Base-by-base conservation (phyloP, 192 early-diverging fungal species). In the Dissophora globulifera region DNA sequence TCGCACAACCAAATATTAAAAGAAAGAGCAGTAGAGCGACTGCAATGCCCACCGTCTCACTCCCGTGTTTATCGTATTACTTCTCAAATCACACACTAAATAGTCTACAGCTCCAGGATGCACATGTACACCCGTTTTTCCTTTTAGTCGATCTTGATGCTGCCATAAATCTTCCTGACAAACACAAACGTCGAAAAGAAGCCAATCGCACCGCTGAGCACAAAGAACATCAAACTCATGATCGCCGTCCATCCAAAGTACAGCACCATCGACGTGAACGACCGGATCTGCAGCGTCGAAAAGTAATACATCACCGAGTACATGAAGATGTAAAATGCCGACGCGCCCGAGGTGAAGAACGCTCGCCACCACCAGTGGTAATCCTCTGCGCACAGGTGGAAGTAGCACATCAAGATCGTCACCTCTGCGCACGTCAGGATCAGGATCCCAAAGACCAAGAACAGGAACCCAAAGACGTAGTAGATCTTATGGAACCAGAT, bases 401-500 rank as follows among this genome's bases (percentile, higher is more conserved):
- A 92, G 65, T 98, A 98, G 16, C 92, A 94, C 58, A 94, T 82
- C 50, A 98, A 78, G 52, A 96, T 89, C n/a, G 95, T 90, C 26
- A 95, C 91, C 62, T 94, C 93, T 15, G 93, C 90, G n/a, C 92
- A 92, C 0, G 94, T 95, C 58, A 96, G 59, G 19, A 94, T 76
- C 58, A 98, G 80, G 46, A 98, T 90, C 16, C 90, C 67, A 76
- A 95, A 95, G 4, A 96, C 94, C 50, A 95, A 65, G 84, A 96
- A 88, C 65, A 95, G 78, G 83, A 97, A 95, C 1, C 96, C 94
- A 88, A 94, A 95, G 54, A 96, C 89, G 64, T 96, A 96, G 83
- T 96, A 98, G 40, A 94, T 89, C 69, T 89, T 88, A 83, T 94
- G 91, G 86, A 91, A 91, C 94, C 94, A 96, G 38, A 97, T 95